These are phyloP conservation scores for Aegle marmelos DNA, from an alignment of 345 rosid species.

Conservation along the genomic window DNA sequence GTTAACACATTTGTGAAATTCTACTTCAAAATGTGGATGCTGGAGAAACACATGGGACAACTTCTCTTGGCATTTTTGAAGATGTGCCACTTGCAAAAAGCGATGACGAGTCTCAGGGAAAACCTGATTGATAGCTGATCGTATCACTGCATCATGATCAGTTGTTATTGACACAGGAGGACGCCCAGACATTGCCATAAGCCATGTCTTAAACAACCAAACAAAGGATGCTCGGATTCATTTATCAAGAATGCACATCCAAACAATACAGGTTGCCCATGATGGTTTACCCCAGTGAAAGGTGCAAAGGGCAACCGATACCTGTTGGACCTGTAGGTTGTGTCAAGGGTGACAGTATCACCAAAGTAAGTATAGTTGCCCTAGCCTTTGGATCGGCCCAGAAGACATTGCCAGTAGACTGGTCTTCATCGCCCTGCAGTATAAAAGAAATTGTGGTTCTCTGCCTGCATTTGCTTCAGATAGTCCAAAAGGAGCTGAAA, in stretches of 20 bases:
- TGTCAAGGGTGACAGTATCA: conserved; percentile 50
- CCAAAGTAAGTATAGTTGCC: conserved; percentile 46
- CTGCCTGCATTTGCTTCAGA: conserved; percentile 44
- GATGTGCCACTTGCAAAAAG: conserved; percentile 49
- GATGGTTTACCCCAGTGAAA: conserved; percentile 59
- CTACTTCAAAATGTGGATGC: conserved; percentile 49
- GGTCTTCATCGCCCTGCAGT: conserved; percentile 43
- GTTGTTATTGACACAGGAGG: conserved; percentile 50
- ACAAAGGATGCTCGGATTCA: conserved; percentile 49
- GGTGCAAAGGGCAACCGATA: conserved; percentile 56
- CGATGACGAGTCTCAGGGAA: conserved; percentile 49
- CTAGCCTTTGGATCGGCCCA: conserved; percentile 57
- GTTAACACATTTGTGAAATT: conserved; percentile 49
- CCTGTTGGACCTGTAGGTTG: conserved; percentile 45
- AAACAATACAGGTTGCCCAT: conserved; percentile 57
- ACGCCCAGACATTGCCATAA: conserved; percentile 44
- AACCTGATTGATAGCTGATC: conserved; percentile 42
- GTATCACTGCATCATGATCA: conserved; percentile 40
- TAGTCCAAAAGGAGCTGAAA: conserved; percentile 47
- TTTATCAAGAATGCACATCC: conserved; percentile 53
- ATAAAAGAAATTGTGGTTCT: conserved; percentile 45
- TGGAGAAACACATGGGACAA: conserved; percentile 40
- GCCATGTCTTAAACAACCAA: conserved; percentile 55
- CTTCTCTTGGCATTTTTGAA: conserved; percentile 50
- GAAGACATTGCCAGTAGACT: conserved; percentile 35